These are phyloP conservation scores for Candida peoriensis DNA, from an alignment of 805 yeast genomes.

Conservation along the genomic window DNA sequence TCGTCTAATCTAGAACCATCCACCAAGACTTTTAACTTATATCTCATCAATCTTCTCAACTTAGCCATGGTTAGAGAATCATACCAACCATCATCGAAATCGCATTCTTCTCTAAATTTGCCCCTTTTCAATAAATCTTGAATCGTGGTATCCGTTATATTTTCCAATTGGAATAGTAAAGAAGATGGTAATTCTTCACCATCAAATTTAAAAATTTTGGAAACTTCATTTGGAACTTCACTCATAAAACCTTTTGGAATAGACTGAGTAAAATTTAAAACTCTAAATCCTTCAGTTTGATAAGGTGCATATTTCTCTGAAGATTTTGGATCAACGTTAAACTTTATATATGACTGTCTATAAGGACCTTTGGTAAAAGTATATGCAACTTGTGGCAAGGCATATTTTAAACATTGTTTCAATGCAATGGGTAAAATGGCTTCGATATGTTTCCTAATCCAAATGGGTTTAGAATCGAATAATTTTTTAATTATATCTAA, in stretches of 20 bases:
- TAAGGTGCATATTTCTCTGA: constrained; percentile 52
- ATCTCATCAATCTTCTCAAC: constrained; percentile 64
- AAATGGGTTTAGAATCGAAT: constrained; percentile 72
- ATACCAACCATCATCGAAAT: constrained; percentile 79
- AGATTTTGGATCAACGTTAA: constrained; percentile 72
- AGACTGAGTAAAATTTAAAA: constrained; percentile 25
- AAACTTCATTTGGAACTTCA: constrained; percentile 30
- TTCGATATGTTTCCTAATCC: constrained; percentile 74
- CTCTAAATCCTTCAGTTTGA: constrained; percentile 79
- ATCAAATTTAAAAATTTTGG: constrained; percentile 56
- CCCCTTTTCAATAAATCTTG: constrained; percentile 35
- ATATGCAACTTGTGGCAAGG: constrained; percentile 81
- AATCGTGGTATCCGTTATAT: constrained; percentile 65
- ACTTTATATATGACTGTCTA: constrained; percentile 77
- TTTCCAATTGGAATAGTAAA: constrained; percentile 74
- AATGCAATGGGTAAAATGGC: constrained; percentile 44
- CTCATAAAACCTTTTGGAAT: constrained; percentile 29
- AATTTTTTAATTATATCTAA: constrained; percentile 30
- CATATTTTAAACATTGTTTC: constrained; percentile 53
- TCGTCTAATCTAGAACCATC: constrained; percentile 34
- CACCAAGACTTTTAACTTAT: constrained; percentile 60
- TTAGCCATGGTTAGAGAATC: constrained; percentile 54
- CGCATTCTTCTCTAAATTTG: constrained; percentile 37
- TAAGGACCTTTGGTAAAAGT: constrained; percentile 89
- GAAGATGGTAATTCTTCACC: constrained; percentile 67